Evolutionary conservation across 2,329 filamentous ascomycete species (phyloP), one percentile per base, ranked within the genome.

Genomic region (Verticillium zaregamsianum): DNA sequence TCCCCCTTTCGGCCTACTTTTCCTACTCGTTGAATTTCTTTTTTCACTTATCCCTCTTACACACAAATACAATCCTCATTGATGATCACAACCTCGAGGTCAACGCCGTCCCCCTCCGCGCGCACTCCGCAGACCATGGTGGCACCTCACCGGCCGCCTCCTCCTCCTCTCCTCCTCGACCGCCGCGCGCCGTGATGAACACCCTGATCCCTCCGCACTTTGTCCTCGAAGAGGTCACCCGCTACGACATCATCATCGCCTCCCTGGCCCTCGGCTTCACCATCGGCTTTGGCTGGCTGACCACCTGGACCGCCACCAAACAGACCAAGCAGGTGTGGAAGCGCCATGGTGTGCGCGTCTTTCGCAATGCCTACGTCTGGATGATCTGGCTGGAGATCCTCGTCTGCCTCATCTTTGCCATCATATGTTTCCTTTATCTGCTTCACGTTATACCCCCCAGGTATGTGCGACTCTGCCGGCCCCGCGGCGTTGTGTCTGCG

Each of bases 301-400:
- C 76, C 35, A 66, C 66, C 17, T 77, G 74, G 71, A 76, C 71
- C 20, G 75, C 74, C 11, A 60, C 71, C 40, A 72, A 71, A 66
- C 75, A 78, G 66, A 73, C 73, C 1, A 67, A 65, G 20, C 71
- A 72, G 8, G 63, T 74, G 45, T 78, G 70, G 61, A 66, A 71
- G n/a, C 74, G 70, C 9, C 71, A 68, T 52, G 69, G 74, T 6
- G 57, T 52, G 20, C 58, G 72, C 68, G 66, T 74, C 61, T 57
- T 61, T 65, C 72, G 68, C 15, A 80, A 78, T 63, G 69, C 73
- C 1, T 81, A 81, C 62, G 72, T 82, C 0, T 78, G 76, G 72
- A 76, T 82, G 76, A 76, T 82, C 60, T 82, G 80, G 80, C 59
- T 75, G 32, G 80, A 82, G 66, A 71, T 82, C 3, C 2, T 72